Conservation (phyloP, 495 filamentous ascomycete species). For the Trichoderma reesei region DNA sequence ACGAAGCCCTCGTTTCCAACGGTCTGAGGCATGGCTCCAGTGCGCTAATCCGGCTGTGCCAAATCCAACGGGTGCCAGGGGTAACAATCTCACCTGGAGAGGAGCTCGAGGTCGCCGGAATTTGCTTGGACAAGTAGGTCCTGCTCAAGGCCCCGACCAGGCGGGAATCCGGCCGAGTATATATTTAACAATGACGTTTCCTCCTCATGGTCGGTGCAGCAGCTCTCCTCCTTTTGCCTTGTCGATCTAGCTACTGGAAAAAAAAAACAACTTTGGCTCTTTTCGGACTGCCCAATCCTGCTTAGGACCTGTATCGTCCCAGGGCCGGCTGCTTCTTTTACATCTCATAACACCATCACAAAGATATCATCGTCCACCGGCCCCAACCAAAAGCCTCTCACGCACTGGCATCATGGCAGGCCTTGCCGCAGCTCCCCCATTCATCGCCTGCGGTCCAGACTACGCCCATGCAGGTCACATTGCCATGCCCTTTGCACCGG, state of each 20-base stretch:
- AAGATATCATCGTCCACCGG: background rate
- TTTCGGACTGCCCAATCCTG: background rate
- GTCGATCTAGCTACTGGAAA: background rate
- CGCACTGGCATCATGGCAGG: background rate
- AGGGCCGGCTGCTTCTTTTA: no score
- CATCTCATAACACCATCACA: background rate
- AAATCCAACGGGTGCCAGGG: slow-evolving; percentile 8
- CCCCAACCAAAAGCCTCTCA: background rate
- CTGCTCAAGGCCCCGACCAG: background rate
- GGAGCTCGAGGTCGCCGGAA: no score
- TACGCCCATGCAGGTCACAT: background rate
- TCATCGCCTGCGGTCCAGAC: background rate
- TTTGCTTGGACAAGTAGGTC: background rate
- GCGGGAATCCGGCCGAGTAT: background rate
- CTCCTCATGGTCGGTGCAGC: background rate
- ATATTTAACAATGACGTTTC: slow-evolving; percentile 9
- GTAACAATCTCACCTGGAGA: background rate
- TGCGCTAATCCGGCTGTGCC: no score
- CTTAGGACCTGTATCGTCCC: background rate
- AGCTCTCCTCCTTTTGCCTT: background rate
- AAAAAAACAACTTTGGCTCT: no score
- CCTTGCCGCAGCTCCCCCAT: background rate
- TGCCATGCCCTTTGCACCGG: background rate
- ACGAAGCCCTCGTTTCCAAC: background rate
- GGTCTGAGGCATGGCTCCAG: background rate